Conservation (phyloP, 2,329 filamentous ascomycete genomes). For the Penicillium capsulatum region DNA sequence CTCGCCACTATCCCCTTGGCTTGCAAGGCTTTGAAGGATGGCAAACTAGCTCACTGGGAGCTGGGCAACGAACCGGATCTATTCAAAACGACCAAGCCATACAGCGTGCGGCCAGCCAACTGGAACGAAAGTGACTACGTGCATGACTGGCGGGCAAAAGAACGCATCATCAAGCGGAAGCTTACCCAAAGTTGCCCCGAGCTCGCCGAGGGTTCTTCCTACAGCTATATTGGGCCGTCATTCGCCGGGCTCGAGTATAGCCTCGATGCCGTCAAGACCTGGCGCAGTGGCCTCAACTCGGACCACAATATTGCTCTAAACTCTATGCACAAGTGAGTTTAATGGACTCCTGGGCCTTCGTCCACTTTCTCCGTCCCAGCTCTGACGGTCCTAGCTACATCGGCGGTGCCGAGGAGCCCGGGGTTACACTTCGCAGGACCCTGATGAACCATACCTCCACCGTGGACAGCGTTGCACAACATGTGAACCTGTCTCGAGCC, state of each 20-base stretch:
- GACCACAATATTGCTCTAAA: slow-evolving; percentile 52
- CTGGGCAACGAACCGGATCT: slow-evolving; percentile 64
- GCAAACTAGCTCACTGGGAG: slow-evolving; percentile 55
- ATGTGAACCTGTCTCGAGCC: slow-evolving; percentile 46
- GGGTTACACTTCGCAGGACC: slow-evolving; percentile 59
- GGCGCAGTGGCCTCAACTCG: slow-evolving; percentile 51
- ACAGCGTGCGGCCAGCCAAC: slow-evolving; percentile 47
- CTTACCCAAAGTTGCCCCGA: slow-evolving; percentile 51
- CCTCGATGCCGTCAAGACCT: slow-evolving; percentile 50
- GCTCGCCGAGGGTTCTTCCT: slow-evolving; percentile 39
- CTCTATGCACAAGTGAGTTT: slow-evolving; percentile 56
- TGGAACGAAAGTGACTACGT: slow-evolving; percentile 57
- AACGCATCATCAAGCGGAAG: slow-evolving; percentile 46
- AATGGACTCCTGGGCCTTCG: not conserved
- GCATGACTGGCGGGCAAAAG: slow-evolving; percentile 56
- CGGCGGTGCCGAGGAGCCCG: slow-evolving; percentile 54
- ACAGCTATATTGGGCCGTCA: slow-evolving; percentile 56
- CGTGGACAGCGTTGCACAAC: slow-evolving; percentile 46
- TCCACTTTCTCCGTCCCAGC: not conserved
- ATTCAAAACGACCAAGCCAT: slow-evolving; percentile 51
- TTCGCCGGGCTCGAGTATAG: slow-evolving; percentile 53
- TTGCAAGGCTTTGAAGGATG: slow-evolving; percentile 53
- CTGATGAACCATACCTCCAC: slow-evolving; percentile 61
- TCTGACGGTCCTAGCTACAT: slow-evolving; percentile 52
- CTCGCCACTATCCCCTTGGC: slow-evolving; percentile 53